Base-by-base conservation (phyloP, 2,329 filamentous ascomycete species). In the Botrytis porri region DNA sequence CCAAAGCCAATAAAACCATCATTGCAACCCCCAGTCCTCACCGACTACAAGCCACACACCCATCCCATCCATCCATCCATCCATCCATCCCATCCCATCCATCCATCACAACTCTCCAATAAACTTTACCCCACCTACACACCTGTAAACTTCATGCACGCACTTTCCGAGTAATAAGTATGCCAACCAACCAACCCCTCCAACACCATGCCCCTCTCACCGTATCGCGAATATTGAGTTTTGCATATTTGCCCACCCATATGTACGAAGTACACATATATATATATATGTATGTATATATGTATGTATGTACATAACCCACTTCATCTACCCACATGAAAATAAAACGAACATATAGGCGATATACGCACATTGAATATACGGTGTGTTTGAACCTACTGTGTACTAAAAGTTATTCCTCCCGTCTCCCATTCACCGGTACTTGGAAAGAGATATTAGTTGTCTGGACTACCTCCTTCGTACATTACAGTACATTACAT, bases 351-450 rank as follows among this genome's bases (percentile, higher is more conserved):
- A 37, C 48, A 51, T 51, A 8, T n/a, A 25, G 32, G 29, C 12
- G 18, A 37, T 63, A 43, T 16, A 62, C 16, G 48, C n/a, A 37
- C 29, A 18, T 18, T 39, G 32, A 54, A 66, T 20, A 66, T 10
- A 66, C 64, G 64, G 64, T 66, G 64, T 66, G 64, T 66, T 66
- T 66, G 64, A 66, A 54, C 64, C 64, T 66, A 66, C 45, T 20
- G 45, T 18, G 20, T n/a, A 61, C 35, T 61, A 61, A 25, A 25
- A 25, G n/a, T 5, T n/a, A n/a, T n/a, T n/a, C 48, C 48, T 54
- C 48, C 48, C 61, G 39, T 43, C 20, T 29, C 45, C 64, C 32
- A 45, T 66, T 54, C 45, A 66, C 45, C 45, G 64, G 64, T 66
- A 39, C 60, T 41, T 41, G 59, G 32, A 61, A 9, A n/a, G 10